Evolutionary conservation across 805 yeast species (phyloP).

Genomic region (Zygosaccharomyces gambellarensis): DNA sequence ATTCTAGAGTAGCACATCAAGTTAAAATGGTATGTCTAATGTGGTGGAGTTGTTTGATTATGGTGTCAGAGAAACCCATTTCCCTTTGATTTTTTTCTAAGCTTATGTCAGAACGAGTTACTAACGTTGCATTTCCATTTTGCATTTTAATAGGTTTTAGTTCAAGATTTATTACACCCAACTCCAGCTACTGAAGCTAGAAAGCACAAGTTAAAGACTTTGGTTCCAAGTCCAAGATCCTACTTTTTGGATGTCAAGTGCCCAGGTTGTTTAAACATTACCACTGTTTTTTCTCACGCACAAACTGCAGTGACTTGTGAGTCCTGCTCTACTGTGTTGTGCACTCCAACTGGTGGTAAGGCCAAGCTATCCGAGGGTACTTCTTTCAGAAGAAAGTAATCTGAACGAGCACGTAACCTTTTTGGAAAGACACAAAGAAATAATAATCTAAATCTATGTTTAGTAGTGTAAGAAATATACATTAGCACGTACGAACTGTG

Average conservation of each 20-base stretch:
- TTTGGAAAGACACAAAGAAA: background rate
- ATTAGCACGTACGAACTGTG: constrained; percentile 6
- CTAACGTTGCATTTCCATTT: constrained; percentile 19
- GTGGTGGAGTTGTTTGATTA: background rate
- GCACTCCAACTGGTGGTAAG: constrained; percentile 99
- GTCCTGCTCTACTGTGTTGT: constrained; percentile 94
- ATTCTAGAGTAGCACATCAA: constrained; percentile 4
- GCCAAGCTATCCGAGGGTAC: constrained; percentile 99
- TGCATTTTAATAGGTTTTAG: constrained; percentile 67
- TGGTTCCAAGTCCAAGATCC: constrained; percentile 97
- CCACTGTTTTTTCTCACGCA: constrained; percentile 99
- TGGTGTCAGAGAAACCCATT: background rate
- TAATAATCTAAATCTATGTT: constrained; percentile 3
- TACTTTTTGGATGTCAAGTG: constrained; percentile 99
- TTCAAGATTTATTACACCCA: constrained; percentile 98
- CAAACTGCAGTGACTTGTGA: constrained; percentile 99
- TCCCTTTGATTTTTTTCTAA: background rate
- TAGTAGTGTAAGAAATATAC: constrained; percentile 6
- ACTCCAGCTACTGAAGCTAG: constrained; percentile 92
- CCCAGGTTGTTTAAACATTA: constrained; percentile 98
- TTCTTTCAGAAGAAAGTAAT: constrained; percentile 98
- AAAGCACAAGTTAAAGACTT: constrained; percentile 95
- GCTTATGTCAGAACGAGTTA: constrained; percentile 9
- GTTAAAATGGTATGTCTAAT: constrained; percentile 4
- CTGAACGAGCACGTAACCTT: background rate